Conservation (phyloP, 306 rosid species). For the Cajanus cajan region DNA sequence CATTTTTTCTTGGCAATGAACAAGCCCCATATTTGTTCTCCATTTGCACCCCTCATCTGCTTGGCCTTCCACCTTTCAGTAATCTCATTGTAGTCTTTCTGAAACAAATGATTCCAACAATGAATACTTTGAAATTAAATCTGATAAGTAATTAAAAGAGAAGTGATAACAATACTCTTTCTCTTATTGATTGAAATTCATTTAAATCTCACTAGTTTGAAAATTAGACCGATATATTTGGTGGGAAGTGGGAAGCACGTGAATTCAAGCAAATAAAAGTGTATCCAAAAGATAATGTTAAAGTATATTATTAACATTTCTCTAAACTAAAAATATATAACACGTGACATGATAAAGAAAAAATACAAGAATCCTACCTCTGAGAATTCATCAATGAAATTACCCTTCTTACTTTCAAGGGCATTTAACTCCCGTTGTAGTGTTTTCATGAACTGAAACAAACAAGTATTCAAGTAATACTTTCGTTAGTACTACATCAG, state of each 20-base stretch:
- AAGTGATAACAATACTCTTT: neutral
- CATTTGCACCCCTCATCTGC: constrained; percentile 50
- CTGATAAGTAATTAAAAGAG: neutral
- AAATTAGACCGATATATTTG: neutral
- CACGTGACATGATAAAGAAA: neutral
- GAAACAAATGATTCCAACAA: neutral
- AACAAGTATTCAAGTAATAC: constrained; percentile 26
- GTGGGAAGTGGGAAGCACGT: neutral
- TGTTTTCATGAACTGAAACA: constrained; percentile 64
- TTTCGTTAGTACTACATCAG: neutral
- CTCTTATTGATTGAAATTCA: neutral
- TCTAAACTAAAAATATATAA: neutral
- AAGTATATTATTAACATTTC: too few relatives aligned
- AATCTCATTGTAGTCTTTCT: constrained; percentile 61
- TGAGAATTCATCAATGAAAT: constrained; percentile 70
- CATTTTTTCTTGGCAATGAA: constrained; percentile 77
- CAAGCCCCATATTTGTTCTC: constrained; percentile 69
- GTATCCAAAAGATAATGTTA: too few relatives aligned
- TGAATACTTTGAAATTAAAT: constrained; percentile 1
- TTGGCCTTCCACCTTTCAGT: constrained; percentile 65
- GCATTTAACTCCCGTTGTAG: constrained; percentile 58
- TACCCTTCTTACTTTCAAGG: constrained; percentile 61
- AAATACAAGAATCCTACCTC: constrained; percentile 44
- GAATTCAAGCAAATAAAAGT: neutral
- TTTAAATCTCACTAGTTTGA: neutral